Evolutionary conservation across 2,329 filamentous ascomycete species (phyloP), one percentile per base, ranked within the genome.

Genomic region (Dendrostoma leiphaemia): DNA sequence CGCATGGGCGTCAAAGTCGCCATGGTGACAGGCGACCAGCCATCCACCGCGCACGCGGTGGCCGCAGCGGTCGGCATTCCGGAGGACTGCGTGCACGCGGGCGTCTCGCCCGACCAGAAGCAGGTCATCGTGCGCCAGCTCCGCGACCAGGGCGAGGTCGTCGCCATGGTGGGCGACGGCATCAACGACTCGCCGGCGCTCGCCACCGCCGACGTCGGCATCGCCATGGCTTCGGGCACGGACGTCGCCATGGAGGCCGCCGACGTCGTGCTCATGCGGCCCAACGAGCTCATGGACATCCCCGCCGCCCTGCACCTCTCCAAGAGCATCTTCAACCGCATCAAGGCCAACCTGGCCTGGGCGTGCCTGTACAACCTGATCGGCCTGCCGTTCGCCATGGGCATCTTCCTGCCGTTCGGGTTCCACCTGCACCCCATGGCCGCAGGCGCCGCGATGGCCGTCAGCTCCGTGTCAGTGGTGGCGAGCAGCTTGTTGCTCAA

Each of bases 171-270:
- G 13, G 92, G 94, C 49, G 94, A 99, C 69, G 94, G 94, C 38
- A 97, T 99, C 80, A 99, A 99, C 71, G 94, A 99, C 74, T 96
- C 91, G 0, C 94, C 94, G 0, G 94, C 94, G 1, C 83, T 99
- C 10, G 94, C 91, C 0, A 96, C 91, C 0, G 92, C 94, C 10
- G 86, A 96, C 62, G 85, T 97, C 26, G 94, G 94, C 60, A 96
- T 99, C 62, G 92, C 92, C 54, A 90, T 99, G 71, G 83, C 90
- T 5, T 91, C 87, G 7, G 94, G 94, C 53, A 97, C 94, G 0
- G 94, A 97, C 67, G 93, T 99, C 1, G 94, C 94, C 47, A 96
- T 99, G 85, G 94, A 97, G 74, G 94, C 94, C 1, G 94, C 94
- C 0, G 91, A 96, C 64, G 85, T 99, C 17, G 94, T 99, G 15